These are phyloP conservation scores for Eucalyptus polybractea DNA, from an alignment of 345 rosid species.

Conservation along the genomic window DNA sequence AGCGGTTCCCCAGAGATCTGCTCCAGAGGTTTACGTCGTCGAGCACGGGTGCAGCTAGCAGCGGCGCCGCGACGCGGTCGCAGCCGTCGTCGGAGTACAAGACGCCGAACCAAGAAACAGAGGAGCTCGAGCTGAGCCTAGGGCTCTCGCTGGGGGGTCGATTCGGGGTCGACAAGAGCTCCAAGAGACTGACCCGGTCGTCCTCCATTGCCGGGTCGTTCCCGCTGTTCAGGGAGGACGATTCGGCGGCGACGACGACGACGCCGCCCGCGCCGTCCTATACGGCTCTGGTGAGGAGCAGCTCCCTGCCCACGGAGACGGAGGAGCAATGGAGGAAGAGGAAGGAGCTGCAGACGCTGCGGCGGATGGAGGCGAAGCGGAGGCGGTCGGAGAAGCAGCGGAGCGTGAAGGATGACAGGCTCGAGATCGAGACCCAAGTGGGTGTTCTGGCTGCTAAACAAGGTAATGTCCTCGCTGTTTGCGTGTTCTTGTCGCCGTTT, in stretches of 20 bases:
- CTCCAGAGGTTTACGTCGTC: slow-evolving; percentile 45
- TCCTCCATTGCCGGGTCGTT: slow-evolving; percentile 58
- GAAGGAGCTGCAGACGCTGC: slow-evolving; percentile 66
- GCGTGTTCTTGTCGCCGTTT: not conserved
- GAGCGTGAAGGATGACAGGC: slow-evolving; percentile 7
- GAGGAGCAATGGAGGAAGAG: slow-evolving; percentile 95
- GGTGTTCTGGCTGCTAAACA: not conserved
- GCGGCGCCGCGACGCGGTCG: not conserved
- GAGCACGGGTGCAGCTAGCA: not conserved
- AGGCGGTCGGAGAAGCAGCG: slow-evolving; percentile 80
- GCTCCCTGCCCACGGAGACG: slow-evolving; percentile 79
- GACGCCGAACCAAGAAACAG: slow-evolving; percentile 9
- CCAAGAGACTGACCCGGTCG: slow-evolving; percentile 45
- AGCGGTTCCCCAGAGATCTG: slow-evolving; percentile 27
- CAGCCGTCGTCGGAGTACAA: not conserved
- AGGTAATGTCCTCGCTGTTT: not conserved
- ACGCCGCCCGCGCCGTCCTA: slow-evolving; percentile 14
- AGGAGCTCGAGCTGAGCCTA: slow-evolving; percentile 68
- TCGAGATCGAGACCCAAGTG: not conserved
- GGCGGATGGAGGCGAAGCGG: slow-evolving; percentile 86
- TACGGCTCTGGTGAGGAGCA: slow-evolving; percentile 46
- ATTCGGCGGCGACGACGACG: not conserved
- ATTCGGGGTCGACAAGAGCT: slow-evolving; percentile 74
- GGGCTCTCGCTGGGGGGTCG: slow-evolving; percentile 83
- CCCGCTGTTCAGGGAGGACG: slow-evolving; percentile 25